Conservation (phyloP, 371 early-diverging fungal genomes). For the Paraphysoderma sedebokerense region DNA sequence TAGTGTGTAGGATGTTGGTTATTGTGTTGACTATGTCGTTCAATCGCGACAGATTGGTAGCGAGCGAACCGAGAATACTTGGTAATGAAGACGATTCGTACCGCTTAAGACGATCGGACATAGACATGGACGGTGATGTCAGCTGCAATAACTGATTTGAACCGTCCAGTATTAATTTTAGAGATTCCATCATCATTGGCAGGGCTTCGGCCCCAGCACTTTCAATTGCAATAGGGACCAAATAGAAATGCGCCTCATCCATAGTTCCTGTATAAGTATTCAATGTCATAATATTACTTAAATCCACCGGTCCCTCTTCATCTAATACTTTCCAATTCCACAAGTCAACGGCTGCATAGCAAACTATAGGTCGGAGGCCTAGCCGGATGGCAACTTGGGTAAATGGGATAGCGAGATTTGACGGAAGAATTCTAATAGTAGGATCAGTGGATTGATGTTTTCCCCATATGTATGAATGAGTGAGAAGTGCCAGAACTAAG, state of each 20-base stretch:
- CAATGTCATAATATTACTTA: slow-evolving; percentile 62
- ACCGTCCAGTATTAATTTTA: slow-evolving; percentile 8
- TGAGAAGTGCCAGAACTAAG: slow-evolving; percentile 64
- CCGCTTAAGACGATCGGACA: too few relatives aligned
- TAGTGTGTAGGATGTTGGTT: slow-evolving; percentile 45
- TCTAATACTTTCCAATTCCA: slow-evolving; percentile 81
- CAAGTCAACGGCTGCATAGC: slow-evolving; percentile 69
- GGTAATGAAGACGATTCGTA: too few relatives aligned
- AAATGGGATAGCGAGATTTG: slow-evolving; percentile 71
- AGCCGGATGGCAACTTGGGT: slow-evolving; percentile 53
- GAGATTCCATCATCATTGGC: slow-evolving; percentile 11
- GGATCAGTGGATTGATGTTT: slow-evolving; percentile 33
- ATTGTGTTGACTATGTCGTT: slow-evolving; percentile 40
- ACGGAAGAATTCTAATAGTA: slow-evolving; percentile 43
- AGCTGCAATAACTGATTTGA: too few relatives aligned
- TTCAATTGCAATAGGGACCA: slow-evolving; percentile 80
- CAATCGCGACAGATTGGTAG: not conserved
- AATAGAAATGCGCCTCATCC: slow-evolving; percentile 94
- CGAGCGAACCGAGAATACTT: too few relatives aligned
- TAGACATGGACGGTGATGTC: too few relatives aligned
- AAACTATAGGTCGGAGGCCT: slow-evolving; percentile 68
- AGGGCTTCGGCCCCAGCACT: slow-evolving; percentile 66
- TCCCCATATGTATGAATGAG: slow-evolving; percentile 85
- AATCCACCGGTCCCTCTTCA: slow-evolving; percentile 41
- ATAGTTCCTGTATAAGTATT: slow-evolving; percentile 72